phyloP scores from a whole-genome alignment of 1,284 basidiomycete species.

The Microbotryomycetes sp. region DNA sequence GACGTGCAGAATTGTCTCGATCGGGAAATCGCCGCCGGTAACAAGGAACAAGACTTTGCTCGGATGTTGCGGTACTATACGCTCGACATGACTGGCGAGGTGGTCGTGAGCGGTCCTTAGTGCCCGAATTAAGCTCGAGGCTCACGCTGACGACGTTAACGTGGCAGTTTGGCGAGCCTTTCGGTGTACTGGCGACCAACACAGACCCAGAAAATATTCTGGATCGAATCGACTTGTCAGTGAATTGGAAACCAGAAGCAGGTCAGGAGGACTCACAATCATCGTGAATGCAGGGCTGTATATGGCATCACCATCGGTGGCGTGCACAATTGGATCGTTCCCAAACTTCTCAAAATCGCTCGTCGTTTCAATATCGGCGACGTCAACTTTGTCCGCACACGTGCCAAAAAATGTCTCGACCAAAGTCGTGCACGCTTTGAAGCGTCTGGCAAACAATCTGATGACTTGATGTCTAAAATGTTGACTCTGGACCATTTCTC shows the following conservation, averaged over 20 bases:
- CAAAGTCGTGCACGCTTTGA: not conserved
- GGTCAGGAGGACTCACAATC: too few species aligned
- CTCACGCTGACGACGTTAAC: too few species aligned
- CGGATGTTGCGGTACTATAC: not conserved
- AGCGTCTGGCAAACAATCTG: not conserved
- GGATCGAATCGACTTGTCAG: not conserved
- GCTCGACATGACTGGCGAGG: not conserved
- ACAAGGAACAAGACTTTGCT: not conserved
- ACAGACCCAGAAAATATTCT: not conserved
- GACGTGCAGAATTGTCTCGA: not conserved
- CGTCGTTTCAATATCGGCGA: not conserved
- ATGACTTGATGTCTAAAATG: not conserved
- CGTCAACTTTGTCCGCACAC: not conserved
- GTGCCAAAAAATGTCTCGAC: not conserved
- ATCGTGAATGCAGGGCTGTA: too few species aligned
- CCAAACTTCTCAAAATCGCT: not conserved
- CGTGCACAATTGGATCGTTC: not conserved
- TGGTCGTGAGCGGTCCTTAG: not conserved
- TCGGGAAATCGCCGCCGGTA: not conserved
- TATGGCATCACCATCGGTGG: not conserved
- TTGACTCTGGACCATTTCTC: not conserved
- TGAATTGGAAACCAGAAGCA: too few species aligned
- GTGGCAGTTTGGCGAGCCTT: not conserved
- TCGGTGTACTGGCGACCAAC: not conserved
- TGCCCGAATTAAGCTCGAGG: too few species aligned